Evolutionary conservation across 495 filamentous ascomycete genomes (phyloP).

Genomic region (Trichoderma reesei): DNA sequence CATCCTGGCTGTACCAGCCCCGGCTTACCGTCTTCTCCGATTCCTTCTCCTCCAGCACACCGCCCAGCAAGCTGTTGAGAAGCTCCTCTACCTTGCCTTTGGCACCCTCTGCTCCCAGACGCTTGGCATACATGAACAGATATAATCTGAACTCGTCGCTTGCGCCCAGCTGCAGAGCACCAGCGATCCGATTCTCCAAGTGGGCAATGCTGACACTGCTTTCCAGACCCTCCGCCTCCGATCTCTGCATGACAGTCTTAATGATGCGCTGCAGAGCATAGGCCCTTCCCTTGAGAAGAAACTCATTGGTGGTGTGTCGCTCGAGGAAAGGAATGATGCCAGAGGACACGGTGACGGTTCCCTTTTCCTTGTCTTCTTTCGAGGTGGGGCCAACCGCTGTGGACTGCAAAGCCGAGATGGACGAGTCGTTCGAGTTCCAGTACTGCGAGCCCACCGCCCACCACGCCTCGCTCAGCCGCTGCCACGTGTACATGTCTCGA

Average conservation of each 20-base stretch:
- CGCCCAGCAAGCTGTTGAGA: conserved; percentile 66
- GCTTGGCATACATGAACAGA: conserved; percentile 91
- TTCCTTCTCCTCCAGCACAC: conserved; percentile 46
- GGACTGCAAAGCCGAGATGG: conserved; percentile 65
- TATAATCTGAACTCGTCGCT: conserved; percentile 87
- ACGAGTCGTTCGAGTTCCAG: conserved; percentile 91
- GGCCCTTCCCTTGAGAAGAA: conserved; percentile 81
- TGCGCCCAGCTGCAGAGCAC: conserved; percentile 72
- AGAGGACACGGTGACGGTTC: conserved; percentile 62
- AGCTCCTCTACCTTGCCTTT: conserved; percentile 87
- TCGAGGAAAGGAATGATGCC: conserved; percentile 90
- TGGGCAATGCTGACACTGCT: conserved; percentile 86
- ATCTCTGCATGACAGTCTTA: conserved; percentile 70
- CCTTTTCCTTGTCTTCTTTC: conserved; percentile 19
- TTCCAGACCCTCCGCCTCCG: conserved; percentile 89
- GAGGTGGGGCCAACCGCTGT: conserved; percentile 41
- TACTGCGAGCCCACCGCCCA: conserved; percentile 98
- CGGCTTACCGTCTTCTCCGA: conserved; percentile 39
- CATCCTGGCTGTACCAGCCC: conserved; percentile 50
- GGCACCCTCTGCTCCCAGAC: conserved; percentile 81
- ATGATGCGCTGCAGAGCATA: conserved; percentile 83
- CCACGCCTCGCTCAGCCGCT: conserved; percentile 88
- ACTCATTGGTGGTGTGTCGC: conserved; percentile 86
- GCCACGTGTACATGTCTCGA: conserved; percentile 77
- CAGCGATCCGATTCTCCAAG: conserved; percentile 88